Conservation (phyloP, 1,284 basidiomycete genomes). For the Tylopilus sp. region DNA sequence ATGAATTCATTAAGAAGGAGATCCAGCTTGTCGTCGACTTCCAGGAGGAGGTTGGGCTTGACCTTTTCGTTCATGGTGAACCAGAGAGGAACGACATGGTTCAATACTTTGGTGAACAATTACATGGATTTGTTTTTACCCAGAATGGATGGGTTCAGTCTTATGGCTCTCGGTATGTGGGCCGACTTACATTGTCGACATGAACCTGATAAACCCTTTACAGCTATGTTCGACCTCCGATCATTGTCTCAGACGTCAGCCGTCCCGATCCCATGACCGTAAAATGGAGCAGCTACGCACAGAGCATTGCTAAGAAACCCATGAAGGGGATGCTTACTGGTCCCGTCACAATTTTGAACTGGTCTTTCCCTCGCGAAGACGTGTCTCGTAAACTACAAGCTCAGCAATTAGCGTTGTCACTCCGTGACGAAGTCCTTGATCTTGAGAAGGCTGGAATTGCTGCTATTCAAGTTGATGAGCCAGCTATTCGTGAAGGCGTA, state of each 20-base stretch:
- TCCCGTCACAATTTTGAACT: conserved; percentile 97
- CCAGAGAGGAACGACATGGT: conserved; percentile 99
- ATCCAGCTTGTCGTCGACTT: conserved; percentile 92
- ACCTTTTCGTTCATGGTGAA: conserved; percentile 98
- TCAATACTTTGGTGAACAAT: conserved; percentile 98
- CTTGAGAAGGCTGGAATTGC: conserved; percentile 97
- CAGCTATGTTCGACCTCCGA: conserved; percentile 98
- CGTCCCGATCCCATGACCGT: conserved; percentile 95
- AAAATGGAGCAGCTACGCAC: conserved; percentile 95
- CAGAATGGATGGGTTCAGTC: conserved; percentile 99
- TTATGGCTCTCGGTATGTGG: conserved; percentile 80
- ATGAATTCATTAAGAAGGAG: conserved; percentile 98
- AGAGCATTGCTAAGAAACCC: conserved; percentile 89
- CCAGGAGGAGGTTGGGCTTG: conserved; percentile 96
- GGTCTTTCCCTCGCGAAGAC: conserved; percentile 99
- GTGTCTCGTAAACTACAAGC: conserved; percentile 96
- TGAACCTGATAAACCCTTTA: conserved; percentile 34
- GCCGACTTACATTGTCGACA: background rate
- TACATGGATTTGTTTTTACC: conserved; percentile 96
- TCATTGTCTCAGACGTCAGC: conserved; percentile 98
- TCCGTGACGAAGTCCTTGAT: conserved; percentile 98
- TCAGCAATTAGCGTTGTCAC: conserved; percentile 96
- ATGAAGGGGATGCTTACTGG: conserved; percentile 99
- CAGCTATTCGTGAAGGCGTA: conserved; percentile 98
- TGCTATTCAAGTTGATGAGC: conserved; percentile 99